Evolutionary conservation across 23 red algal genomes (phyloP), one percentile per base, ranked within the genome.

Genomic region (Porphyridium purpureum): DNA sequence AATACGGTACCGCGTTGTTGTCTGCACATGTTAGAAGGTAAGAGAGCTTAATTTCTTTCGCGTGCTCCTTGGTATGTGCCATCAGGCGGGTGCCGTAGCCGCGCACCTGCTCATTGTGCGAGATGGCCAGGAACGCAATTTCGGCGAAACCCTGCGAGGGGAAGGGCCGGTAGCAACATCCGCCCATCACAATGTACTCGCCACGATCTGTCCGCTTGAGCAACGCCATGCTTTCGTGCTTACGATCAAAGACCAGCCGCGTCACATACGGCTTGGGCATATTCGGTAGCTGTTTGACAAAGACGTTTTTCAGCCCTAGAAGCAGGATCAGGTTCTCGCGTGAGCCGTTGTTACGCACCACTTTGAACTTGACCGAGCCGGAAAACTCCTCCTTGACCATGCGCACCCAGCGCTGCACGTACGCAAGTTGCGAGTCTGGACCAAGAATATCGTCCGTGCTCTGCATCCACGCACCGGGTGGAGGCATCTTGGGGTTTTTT

Each of bases 101-200:
- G 28, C 79, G 63, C 19, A 84, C 79, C 55, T 95, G 88, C 57
- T 81, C 88, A 20, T 31, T 80, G 21, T 95, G 79, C 2, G 88
- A 95, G 55, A 95, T 95, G 19, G 88, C 88, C 7, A 95, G 62
- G 47, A 95, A 95, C 1, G 88, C 88, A 25, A 95, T 85, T 21
- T 95, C 88, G 7, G 53, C 76, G 79, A 95, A 95, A 19, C 66
- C 47, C 60, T 95, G 79, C 24, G 84, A 66, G 6, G 32, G 24
- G 56, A 95, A 95, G 7, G 88, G 88, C n/a, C 88, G 72, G 50
- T 95, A 95, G 47, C 88, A 95, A 35, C 88, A 95, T 1, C 88
- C 88, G 3, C 88, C 88, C 88, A 95, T 95, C 1, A 95, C 88
- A 47, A 81, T 57, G 50, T 94, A 80, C 4, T 84, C 78, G 4